Conservation (phyloP, 148 eudicot species). For the Pouteria glomerata region DNA sequence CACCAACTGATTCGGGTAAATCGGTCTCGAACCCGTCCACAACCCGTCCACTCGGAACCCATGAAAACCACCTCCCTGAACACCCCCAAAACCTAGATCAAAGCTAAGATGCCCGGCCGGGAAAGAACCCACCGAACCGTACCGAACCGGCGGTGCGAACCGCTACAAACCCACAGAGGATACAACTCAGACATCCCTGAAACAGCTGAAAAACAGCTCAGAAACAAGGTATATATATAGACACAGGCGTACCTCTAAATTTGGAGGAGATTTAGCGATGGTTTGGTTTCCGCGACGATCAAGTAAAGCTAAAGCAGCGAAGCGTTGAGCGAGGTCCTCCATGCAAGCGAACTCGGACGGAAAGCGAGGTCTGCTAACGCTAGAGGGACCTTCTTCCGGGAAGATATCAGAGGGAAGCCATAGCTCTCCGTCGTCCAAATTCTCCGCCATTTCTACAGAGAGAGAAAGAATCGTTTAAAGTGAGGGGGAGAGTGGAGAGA, state of each 20-base stretch:
- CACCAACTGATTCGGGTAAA: background rate
- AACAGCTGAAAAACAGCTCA: background rate
- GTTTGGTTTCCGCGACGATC: background rate
- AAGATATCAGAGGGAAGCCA: conserved; percentile 23
- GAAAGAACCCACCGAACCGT: background rate
- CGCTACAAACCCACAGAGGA: background rate
- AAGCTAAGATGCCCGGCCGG: background rate
- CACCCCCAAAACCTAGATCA: background rate
- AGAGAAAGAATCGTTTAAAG: background rate
- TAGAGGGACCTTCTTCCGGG: conserved; percentile 9
- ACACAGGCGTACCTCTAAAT: background rate
- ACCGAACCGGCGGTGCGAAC: background rate
- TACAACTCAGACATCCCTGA: background rate
- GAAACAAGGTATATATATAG: background rate
- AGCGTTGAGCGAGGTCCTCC: background rate
- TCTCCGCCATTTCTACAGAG: conserved; percentile 15
- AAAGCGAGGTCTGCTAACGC: background rate
- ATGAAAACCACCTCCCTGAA: background rate
- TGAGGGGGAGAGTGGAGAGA: background rate
- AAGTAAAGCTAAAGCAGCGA: conserved; percentile 5
- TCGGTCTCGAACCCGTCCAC: background rate
- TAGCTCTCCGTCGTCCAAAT: conserved; percentile 19
- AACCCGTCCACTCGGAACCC: background rate
- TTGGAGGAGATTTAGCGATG: background rate
- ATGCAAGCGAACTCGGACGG: background rate